Conservation (phyloP, 164 flowering plant species). For the Echeveria elegans region DNA sequence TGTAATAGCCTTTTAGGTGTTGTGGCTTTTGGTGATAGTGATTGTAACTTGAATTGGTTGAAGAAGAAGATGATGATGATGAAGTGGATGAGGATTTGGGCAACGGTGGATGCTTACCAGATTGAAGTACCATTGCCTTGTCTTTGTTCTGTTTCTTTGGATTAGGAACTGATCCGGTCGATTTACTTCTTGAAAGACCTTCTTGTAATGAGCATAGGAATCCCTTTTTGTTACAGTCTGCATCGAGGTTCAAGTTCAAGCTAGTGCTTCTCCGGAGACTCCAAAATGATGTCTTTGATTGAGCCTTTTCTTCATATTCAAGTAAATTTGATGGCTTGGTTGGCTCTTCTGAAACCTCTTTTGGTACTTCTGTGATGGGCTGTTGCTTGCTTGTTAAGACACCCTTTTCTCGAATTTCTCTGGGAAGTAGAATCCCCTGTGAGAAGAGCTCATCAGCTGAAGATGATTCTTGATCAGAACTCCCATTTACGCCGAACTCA, state of each 20-base stretch:
- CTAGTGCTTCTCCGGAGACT: conserved; percentile 19
- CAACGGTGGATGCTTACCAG: conserved; percentile 16
- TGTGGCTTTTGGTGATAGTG: conserved; percentile 20
- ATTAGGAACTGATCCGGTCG: conserved; percentile 7
- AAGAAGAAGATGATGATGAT: conserved; percentile 8
- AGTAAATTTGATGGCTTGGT: neutral
- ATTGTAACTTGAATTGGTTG: conserved; percentile 6
- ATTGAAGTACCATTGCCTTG: neutral
- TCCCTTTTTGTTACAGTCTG: neutral
- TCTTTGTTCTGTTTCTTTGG: neutral
- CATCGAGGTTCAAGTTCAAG: conserved; percentile 17
- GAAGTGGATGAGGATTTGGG: conserved; percentile 11
- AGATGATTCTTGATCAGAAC: conserved; percentile 17
- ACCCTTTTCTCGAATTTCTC: conserved; percentile 11
- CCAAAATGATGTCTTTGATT: neutral
- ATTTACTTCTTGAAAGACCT: neutral
- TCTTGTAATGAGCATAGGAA: neutral
- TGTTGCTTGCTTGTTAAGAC: neutral
- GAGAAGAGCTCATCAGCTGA: conserved; percentile 41
- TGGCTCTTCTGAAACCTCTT: conserved; percentile 9
- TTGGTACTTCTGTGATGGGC: neutral
- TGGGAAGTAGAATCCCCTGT: conserved; percentile 29
- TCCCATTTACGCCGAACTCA: conserved; percentile 21
- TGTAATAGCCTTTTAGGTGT: conserved; percentile 17
- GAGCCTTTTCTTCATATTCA: neutral